phyloP scores from a whole-genome alignment of 768 basidiomycete species.

The Coprinopsis marcescibilis region DNA sequence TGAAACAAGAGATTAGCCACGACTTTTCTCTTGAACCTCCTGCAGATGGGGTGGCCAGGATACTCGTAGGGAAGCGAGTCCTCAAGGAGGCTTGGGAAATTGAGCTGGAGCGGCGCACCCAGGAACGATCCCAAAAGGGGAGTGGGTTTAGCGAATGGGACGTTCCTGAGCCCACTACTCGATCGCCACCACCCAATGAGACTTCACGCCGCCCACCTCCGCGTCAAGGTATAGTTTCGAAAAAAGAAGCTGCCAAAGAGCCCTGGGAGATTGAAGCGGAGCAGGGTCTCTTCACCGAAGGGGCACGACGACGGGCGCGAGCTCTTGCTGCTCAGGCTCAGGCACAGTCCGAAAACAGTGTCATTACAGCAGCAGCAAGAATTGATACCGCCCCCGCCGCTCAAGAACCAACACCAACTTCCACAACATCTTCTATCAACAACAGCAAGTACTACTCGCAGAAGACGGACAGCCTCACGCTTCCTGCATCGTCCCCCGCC shows the following conservation, averaged over 20 bases:
- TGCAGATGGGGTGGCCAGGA: slow-evolving; percentile 42
- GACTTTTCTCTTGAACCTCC: slow-evolving; percentile 51
- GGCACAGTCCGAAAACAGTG: slow-evolving; percentile 11
- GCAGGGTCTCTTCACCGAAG: slow-evolving; percentile 69
- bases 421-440: slow-evolving; percentile 33
- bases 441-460: slow-evolving; percentile 58
- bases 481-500: slow-evolving; percentile 57
- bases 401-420: slow-evolving; percentile 13
- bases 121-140: slow-evolving; percentile 32
- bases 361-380: neutral
- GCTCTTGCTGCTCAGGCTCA: slow-evolving; percentile 40
- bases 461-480: slow-evolving; percentile 50
- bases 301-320: slow-evolving; percentile 59
- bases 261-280: slow-evolving; percentile 80
- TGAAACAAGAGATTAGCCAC: slow-evolving; percentile 49
- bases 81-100: slow-evolving; percentile 77
- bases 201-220: slow-evolving; percentile 7
- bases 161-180: slow-evolving; percentile 12
- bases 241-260: slow-evolving; percentile 48
- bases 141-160: slow-evolving; percentile 26
- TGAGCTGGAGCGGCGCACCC: slow-evolving; percentile 55
- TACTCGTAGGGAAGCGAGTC: slow-evolving; percentile 66
- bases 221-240: slow-evolving; percentile 4
- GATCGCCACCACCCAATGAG: slow-evolving; percentile 8
- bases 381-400: neutral